phyloP scores from a whole-genome alignment of 257 asterid species.

The Vinca minor region DNA sequence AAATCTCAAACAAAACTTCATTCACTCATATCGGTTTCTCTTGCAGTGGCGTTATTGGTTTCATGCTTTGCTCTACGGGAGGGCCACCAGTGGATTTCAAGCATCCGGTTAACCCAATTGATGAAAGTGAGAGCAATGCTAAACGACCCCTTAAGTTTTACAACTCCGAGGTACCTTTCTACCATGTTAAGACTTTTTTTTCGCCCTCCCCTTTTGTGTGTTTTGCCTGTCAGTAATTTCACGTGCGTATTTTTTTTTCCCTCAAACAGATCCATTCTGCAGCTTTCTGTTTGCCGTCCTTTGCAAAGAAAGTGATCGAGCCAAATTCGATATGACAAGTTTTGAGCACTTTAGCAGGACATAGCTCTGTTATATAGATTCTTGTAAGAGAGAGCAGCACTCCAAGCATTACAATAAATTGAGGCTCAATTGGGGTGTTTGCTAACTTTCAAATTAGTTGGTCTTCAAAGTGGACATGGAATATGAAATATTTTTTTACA shows the following conservation, averaged over 20 bases:
- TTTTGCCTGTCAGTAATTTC: slow-evolving; percentile 7
- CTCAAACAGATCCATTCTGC: slow-evolving; percentile 69
- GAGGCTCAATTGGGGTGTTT: not conserved
- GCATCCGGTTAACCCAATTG: slow-evolving; percentile 63
- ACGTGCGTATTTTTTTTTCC: not conserved
- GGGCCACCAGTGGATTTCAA: slow-evolving; percentile 70
- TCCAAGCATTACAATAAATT: not conserved
- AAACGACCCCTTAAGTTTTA: slow-evolving; percentile 61
- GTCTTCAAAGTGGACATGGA: not conserved
- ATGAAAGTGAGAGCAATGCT: slow-evolving; percentile 30
- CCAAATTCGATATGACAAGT: slow-evolving; percentile 33
- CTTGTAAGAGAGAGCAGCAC: no score
- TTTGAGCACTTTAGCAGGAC: not conserved
- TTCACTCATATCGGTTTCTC: slow-evolving; percentile 1
- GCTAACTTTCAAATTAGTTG: not conserved
- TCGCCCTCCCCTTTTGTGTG: not conserved
- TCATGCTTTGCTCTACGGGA: slow-evolving; percentile 82
- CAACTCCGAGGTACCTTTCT: slow-evolving; percentile 55
- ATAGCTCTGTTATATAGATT: not conserved
- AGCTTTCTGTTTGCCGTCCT: slow-evolving; percentile 89
- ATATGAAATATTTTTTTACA: not conserved
- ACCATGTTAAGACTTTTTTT: not conserved
- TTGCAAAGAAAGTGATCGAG: slow-evolving; percentile 78
- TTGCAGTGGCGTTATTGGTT: slow-evolving; percentile 76
- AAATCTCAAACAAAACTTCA: no score